phyloP scores from a whole-genome alignment of 176 grass and related monocot genomes.

The Echinochloa phyllopogon region DNA sequence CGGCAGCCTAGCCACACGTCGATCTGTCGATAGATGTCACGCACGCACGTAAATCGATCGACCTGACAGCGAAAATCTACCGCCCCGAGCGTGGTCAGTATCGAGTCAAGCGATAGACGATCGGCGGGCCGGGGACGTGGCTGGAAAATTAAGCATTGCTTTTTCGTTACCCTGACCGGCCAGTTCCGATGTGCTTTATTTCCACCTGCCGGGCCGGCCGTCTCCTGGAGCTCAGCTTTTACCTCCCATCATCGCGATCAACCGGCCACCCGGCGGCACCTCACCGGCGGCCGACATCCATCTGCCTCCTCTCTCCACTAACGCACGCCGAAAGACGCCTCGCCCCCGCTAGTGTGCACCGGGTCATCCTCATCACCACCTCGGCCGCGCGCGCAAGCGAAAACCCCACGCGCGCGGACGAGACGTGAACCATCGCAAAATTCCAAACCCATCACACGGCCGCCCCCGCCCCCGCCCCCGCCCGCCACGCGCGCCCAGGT shows the following conservation, averaged over 20 bases:
- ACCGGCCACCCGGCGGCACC: constrained; percentile 30
- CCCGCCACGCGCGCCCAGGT: neutral
- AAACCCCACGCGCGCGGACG: neutral
- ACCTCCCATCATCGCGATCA: constrained; percentile 9
- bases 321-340: constrained; percentile 50
- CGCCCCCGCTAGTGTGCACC: constrained; percentile 25
- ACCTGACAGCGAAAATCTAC: constrained; percentile 3
- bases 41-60: neutral
- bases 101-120: neutral
- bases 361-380: neutral
- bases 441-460: neutral
- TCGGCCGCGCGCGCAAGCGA: neutral
- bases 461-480: too few species aligned
- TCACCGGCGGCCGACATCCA: constrained; percentile 44
- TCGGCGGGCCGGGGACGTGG: neutral
- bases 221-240: constrained; percentile 20
- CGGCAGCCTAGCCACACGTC: neutral
- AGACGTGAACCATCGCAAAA: neutral
- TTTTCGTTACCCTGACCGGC: neutral
- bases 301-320: constrained; percentile 39
- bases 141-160: constrained; percentile 13
- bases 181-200: constrained; percentile 25
- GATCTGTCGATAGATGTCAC: constrained; percentile 11
- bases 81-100: neutral
- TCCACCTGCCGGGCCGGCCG: neutral